phyloP scores from a whole-genome alignment of 2,329 filamentous ascomycete species.

The Claviceps spartinae region DNA sequence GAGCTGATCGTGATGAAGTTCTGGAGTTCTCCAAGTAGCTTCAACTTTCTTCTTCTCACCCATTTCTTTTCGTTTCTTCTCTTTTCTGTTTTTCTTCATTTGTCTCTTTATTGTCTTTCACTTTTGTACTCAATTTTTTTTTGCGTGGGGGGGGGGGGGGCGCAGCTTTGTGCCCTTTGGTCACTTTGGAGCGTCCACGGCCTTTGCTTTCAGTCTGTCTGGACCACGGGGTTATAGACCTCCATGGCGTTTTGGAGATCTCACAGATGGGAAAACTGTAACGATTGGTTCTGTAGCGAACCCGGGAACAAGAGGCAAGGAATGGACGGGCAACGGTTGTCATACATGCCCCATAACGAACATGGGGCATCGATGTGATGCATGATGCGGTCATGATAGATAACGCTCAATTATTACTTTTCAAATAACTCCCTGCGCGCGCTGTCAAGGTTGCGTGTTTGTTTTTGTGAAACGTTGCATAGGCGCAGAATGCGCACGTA shows the following conservation, averaged over 20 bases:
- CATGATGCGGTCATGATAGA: constrained; percentile 1
- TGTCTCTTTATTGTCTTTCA: background rate
- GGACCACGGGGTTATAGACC: background rate
- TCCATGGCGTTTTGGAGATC: background rate
- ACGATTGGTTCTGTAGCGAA: background rate
- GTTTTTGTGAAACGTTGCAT: no score
- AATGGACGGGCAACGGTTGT: background rate
- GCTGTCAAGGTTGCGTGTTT: no score
- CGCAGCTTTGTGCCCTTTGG: background rate
- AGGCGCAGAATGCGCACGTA: no score
- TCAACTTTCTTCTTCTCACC: no score
- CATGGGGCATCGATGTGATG: constrained; percentile 3
- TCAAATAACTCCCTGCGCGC: no score
- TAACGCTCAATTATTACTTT: background rate
- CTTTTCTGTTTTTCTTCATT: background rate
- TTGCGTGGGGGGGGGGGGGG: background rate
- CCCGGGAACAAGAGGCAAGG: background rate
- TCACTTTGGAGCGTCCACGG: background rate
- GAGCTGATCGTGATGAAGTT: no score
- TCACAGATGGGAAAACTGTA: background rate
- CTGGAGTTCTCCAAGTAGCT: no score
- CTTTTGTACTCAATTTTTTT: background rate
- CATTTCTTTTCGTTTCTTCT: background rate
- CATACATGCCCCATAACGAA: background rate
- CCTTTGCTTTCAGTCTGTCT: background rate